Base-by-base conservation (phyloP, 805 yeast species). In the Schizosaccharomyces lindneri region DNA sequence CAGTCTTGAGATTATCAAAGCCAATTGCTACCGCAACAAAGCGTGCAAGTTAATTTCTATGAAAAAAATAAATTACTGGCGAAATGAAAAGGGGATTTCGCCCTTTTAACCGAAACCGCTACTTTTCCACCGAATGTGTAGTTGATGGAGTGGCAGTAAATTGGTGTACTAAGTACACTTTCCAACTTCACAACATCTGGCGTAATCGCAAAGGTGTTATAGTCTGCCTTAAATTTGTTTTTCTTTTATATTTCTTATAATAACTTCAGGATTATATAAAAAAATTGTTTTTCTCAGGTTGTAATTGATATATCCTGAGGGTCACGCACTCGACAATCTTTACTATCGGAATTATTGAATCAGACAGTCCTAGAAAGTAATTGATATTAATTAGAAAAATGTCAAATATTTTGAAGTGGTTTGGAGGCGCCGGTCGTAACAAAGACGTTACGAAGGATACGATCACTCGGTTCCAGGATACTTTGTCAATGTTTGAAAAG, bases 391-490 rank as follows among this genome's bases (percentile, higher is more conserved):
- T 15, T 7, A 46, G 27, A 9, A 51, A 21, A 7, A 51, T 51
- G 57, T 51, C 57, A 19, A 17, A 17, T 19, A n/a, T 51, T 24
- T 51, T 51, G 19, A 51, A 29, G 27, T 51, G 57, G 57, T 51
- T 51, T 51, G 57, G 57, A 17, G 57, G 57, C 32, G 51, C 27
- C 21, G 27, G 27, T 51, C 31, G 39, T 21, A 57, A 80, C 72
- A 86, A 84, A 69, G 97, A 89, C 69, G 77, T 80, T 66, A 94
- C 97, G 61, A 89, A 87, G 77, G 83, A 85, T 78, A 95, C 97
- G 41, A 93, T 93, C 62, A 85, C 90, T 59, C 84, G 82, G 66
- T 76, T 90, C 65, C 79, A 97, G 64, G 94, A 86, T 70, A 97
- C 90, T 68, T 85, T 93, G 64, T 83, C 84, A 65, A 82, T 89